phyloP scores from a whole-genome alignment of 2,329 filamentous ascomycete species.

The Scytalidium lignicola region DNA sequence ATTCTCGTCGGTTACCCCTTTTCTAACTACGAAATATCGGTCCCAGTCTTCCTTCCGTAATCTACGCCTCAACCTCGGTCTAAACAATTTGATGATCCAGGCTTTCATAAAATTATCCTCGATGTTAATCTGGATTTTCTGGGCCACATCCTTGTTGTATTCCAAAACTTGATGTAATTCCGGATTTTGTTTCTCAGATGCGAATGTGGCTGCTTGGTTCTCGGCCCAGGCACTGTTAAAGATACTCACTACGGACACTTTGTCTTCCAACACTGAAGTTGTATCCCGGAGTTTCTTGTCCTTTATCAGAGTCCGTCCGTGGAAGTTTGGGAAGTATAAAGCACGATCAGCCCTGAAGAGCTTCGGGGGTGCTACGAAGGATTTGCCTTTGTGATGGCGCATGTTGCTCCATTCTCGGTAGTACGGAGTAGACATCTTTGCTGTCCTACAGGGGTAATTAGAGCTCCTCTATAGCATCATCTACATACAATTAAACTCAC shows the following conservation, averaged over 20 bases:
- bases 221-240: conserved; percentile 86
- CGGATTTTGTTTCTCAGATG: conserved; percentile 59
- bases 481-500: conserved; percentile 37
- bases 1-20: conserved; percentile 55
- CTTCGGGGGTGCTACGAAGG: conserved; percentile 79
- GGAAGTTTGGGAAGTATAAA: conserved; percentile 90
- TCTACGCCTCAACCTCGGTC: conserved; percentile 44
- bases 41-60: conserved; percentile 50
- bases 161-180: conserved; percentile 60
- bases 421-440: conserved; percentile 79
- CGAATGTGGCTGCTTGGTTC: conserved; percentile 70
- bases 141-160: conserved; percentile 49
- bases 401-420: conserved; percentile 94
- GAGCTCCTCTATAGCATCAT: neutral
- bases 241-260: conserved; percentile 71
- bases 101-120: conserved; percentile 73
- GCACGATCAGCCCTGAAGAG: conserved; percentile 78
- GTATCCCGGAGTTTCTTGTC: conserved; percentile 57
- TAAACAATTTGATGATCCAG: conserved; percentile 52
- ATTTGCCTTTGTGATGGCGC: conserved; percentile 78
- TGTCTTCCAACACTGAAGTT: conserved; percentile 67
- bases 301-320: conserved; percentile 69
- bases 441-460: conserved; percentile 48
- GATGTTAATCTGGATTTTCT: conserved; percentile 81
- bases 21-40: conserved; percentile 56